Base-by-base conservation (phyloP, 179 eudicot genomes). In the Beta macrorhiza region DNA sequence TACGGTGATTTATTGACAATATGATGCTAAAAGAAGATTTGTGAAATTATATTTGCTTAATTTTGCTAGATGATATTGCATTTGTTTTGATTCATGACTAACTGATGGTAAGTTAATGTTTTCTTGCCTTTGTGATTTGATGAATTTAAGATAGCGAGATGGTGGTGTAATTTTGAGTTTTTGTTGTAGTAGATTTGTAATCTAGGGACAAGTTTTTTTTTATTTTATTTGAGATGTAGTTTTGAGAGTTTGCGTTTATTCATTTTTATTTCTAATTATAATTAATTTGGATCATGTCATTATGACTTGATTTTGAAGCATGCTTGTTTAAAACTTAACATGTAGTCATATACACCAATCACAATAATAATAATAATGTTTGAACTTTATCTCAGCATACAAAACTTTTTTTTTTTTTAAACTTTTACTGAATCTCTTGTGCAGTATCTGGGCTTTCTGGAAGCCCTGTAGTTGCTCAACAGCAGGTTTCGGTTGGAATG, bases 401-500 rank as follows among this genome's bases (percentile, higher is more conserved):
- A 58, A 22, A 49, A 47, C 17, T 72, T 14, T 62, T 72, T 45
- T 76, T 47, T 29, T 56, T 13, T 37, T 37, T 29, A 29, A 29
- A 37, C 29, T 29, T 7, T 2, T 17, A 78, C 42, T 63, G 53
- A 12, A 83, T 74, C 69, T 63, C 17, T 80, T 55, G 22, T 85
- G 37, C 86, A 93, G 97, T 92, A 65, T 94, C 97, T 67, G 98
- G 98, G 69, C 82, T 94, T 59, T 91, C 97, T 82, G 98, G 98
- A 82, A 89, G 80, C 84, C 37, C 81, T 44, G 89, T 81, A 74
- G 86, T 88, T 59, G 98, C 98, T 79, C 98, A 95, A 85, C 86
- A 83, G 67, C 95, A 95, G 83, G 98, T 95, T 65, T 93, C 97
- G 5, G 97, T 95, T 57, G 98, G 98, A 67, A 95, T 95, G 98